These are phyloP conservation scores for Niebla homalea DNA, from an alignment of 495 filamentous ascomycete species.

Conservation along the genomic window DNA sequence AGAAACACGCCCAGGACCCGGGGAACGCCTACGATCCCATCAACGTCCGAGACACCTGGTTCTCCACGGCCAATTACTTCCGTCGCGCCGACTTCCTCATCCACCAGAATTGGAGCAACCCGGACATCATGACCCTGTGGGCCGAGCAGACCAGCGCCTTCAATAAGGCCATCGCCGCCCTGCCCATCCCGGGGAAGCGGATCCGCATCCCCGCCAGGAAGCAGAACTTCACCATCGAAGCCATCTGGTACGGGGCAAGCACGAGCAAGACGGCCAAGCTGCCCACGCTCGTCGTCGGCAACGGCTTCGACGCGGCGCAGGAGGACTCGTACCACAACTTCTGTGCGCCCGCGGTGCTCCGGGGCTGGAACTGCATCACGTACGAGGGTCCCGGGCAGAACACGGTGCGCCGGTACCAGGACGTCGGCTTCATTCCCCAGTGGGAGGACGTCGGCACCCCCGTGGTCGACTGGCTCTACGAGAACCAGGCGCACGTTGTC, in stretches of 20 bases:
- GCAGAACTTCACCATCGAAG: constrained; percentile 20
- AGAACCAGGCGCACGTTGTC: constrained; percentile 12
- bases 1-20: too few species aligned
- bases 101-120: constrained; percentile 25
- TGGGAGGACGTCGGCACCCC: constrained; percentile 36
- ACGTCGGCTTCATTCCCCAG: constrained; percentile 33
- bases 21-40: too few species aligned
- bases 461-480: constrained; percentile 28
- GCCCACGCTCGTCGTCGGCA: constrained; percentile 27
- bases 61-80: constrained; percentile 30
- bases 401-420: constrained; percentile 30
- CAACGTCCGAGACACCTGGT: constrained; percentile 4
- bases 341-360: constrained; percentile 23
- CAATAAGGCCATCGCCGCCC: constrained; percentile 26
- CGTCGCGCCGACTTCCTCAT: constrained; percentile 32
- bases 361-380: constrained; percentile 33
- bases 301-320: constrained; percentile 30
- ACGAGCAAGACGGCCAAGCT: constrained; percentile 2
- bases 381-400: constrained; percentile 40
- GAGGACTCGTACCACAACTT: constrained; percentile 31
- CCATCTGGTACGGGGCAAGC: constrained; percentile 19
- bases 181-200: constrained; percentile 26
- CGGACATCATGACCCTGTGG: constrained; percentile 27
- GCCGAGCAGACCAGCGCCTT: constrained; percentile 29
- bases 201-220: constrained; percentile 15